Base-by-base conservation (phyloP, 2,329 filamentous ascomycete genomes). In the Penicillium sp. region DNA sequence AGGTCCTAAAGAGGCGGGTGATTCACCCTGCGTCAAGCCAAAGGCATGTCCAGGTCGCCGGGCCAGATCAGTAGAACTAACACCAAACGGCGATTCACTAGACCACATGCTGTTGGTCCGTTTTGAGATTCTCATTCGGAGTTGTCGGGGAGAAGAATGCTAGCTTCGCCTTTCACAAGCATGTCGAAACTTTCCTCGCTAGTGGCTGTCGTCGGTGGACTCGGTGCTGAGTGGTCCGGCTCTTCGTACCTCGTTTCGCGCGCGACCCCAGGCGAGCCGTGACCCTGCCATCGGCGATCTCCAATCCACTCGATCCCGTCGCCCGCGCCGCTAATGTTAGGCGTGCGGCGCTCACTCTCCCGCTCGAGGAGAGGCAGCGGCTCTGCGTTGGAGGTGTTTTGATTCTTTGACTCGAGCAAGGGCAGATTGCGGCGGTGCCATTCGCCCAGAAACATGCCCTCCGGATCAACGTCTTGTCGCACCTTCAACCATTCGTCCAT, bases 401-500 rank as follows among this genome's bases (percentile, higher is more conserved):
- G 36, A 21, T 57, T 47, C 28, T 54, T 53, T 21, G 47, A 57
- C 33, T 50, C 55, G 29, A 57, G 49, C 47, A 78, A 68, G 43
- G 83, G 70, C 10, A 96, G 76, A 63, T 84, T 83, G 47, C 87
- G 81, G 26, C 88, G 80, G 72, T 96, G 90, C 93, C 93, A 99
- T 45, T 91, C 86, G 2, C 93, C 93, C 13, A 93, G 79, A 72
- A 96, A 96, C 82, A 95, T 87, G 51, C 90, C 90, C 55, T 91
- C 84, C 0, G 88, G 87, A 66, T 96, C 90, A 31, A 83, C 85
- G 47, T 84, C 79, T 53, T 87, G 79, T 48, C 91, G 81, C 6
- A 95, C 79, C 26, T 79, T 75, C 38, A 87, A 77, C 81, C 87
- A 96, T 43, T 82, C 74, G 16, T 79, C 73, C 53, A 95, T 76